A percentile compares a stretch with the other conserved stretches of the same genome.
Conservation (phyloP, 768 basidiomycete species). For the Lentinula guzmanii region DNA sequence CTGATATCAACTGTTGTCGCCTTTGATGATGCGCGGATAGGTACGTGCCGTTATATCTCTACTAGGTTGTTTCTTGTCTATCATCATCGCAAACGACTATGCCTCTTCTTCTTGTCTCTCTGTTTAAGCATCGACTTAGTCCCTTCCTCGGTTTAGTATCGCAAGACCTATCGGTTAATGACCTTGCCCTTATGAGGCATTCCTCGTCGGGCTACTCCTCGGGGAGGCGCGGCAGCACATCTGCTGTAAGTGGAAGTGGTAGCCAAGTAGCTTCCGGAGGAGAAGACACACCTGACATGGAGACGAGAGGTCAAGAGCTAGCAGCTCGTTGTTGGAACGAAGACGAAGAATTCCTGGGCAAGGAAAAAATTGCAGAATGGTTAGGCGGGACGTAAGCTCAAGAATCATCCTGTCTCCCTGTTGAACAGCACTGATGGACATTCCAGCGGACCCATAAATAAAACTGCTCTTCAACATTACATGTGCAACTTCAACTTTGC, state of each 20-base stretch:
- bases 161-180: conserved; percentile 51
- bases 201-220: conserved; percentile 30
- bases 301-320: conserved; percentile 60
- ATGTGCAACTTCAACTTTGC: conserved; percentile 87
- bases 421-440: background rate
- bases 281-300: conserved; percentile 54
- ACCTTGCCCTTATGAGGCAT: conserved; percentile 38
- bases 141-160: conserved; percentile 22
- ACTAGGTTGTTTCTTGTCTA: conserved; percentile 8
- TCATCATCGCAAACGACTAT: conserved; percentile 3
- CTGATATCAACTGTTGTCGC: conserved; percentile 42
- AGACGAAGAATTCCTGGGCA: conserved; percentile 75
- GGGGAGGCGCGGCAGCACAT: conserved; percentile 9
- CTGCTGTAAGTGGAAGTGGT: background rate
- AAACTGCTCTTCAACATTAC: conserved; percentile 70
- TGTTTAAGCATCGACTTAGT: conserved; percentile 10
- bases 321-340: conserved; percentile 81
- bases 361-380: conserved; percentile 96
- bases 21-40: conserved; percentile 37
- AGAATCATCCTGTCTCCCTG: background rate
- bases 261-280: conserved; percentile 31
- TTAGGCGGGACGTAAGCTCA: conserved; percentile 81
- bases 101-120: conserved; percentile 10
- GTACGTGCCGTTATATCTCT: conserved; percentile 30
- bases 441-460: conserved; percentile 69